Conservation (phyloP, 2,329 filamentous ascomycete genomes). For the Hypoxylon sp. region DNA sequence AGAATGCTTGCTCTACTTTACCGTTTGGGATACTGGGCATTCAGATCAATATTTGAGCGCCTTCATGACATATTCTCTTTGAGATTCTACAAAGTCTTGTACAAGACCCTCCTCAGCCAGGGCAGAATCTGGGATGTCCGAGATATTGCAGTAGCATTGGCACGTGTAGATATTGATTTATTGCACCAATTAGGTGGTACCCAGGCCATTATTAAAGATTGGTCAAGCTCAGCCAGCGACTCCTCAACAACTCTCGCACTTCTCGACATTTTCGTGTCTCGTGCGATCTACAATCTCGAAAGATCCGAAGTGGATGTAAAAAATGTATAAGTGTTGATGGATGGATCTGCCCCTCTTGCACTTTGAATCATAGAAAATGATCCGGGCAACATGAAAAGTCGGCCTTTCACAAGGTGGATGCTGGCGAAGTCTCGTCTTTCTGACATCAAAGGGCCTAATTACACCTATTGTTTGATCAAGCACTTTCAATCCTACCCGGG, state of each 20-base stretch:
- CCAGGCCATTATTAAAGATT: constrained; percentile 39
- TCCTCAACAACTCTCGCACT: constrained; percentile 44
- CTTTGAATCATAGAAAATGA: constrained; percentile 42
- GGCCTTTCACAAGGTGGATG: constrained; percentile 44
- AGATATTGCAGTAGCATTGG: constrained; percentile 35
- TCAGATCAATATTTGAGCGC: background rate
- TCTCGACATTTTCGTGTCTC: constrained; percentile 42
- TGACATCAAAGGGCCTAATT: constrained; percentile 29
- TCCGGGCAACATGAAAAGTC: constrained; percentile 39
- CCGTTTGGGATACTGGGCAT: constrained; percentile 23
- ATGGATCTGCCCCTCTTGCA: constrained; percentile 39
- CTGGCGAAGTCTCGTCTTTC: constrained; percentile 40
- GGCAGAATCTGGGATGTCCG: constrained; percentile 50
- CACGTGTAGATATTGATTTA: background rate
- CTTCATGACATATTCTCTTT: constrained; percentile 19
- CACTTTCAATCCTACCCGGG: constrained; percentile 33
- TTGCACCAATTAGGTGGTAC: constrained; percentile 9
- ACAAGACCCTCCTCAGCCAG: constrained; percentile 43
- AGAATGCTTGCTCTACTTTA: constrained; percentile 41
- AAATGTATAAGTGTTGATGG: constrained; percentile 26
- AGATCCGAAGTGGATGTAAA: background rate
- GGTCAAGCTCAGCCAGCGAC: constrained; percentile 39
- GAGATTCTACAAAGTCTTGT: constrained; percentile 22
- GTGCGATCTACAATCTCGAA: constrained; percentile 29
- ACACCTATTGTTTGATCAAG: constrained; percentile 22